Evolutionary conservation across 2,329 filamentous ascomycete species (phyloP), one percentile per base, ranked within the genome.

Genomic region (Alternaria angustiovoidea): DNA sequence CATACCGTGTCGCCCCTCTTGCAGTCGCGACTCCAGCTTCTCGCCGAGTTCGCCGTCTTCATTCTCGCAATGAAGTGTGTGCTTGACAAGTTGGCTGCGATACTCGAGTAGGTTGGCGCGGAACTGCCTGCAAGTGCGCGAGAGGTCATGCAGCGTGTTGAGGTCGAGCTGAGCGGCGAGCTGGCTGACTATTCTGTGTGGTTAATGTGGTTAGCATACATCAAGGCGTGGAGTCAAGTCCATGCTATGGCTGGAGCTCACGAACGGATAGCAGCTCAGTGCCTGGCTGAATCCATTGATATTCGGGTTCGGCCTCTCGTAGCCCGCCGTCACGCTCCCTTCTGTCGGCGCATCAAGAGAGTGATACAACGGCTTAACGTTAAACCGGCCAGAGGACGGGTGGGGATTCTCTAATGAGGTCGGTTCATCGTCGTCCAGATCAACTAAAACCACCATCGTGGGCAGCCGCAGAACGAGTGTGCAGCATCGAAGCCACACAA

Each of bases 61-160:
- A 76, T 93, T 92, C 63, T 84, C 84, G 81, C 94, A 97, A 64
- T 88, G 92, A 51, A 97, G 84, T 2, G 93, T 94, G 62, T 90
- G 88, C 38, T 83, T 84, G 52, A 95, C 83, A 18, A 97, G 86
- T 66, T 91, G 87, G 51, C 83, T 84, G 72, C 92, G 90, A 78
- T 92, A 94, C 70, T 93, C 91, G 43, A 96, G 82, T 24, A 98
- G 85, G 67, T 89, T 91, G 57, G 85, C 85, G 67, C 91, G 91
- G 64, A 96, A 87, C 73, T 91, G 89, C 52, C 90, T 91, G 77
- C 93, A 96, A 56, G 92, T 93, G 55, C 87, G 87, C 52, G 94
- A 91, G 20, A 98, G 87, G 65, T 90, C 89, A 78, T 96, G 90
- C 70, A 97, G 87, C 14, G 92, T 90, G 78, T 94, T 97, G 51